These are phyloP conservation scores for Gossypium sturtianum DNA, from an alignment of 345 rosid species.

Conservation along the genomic window DNA sequence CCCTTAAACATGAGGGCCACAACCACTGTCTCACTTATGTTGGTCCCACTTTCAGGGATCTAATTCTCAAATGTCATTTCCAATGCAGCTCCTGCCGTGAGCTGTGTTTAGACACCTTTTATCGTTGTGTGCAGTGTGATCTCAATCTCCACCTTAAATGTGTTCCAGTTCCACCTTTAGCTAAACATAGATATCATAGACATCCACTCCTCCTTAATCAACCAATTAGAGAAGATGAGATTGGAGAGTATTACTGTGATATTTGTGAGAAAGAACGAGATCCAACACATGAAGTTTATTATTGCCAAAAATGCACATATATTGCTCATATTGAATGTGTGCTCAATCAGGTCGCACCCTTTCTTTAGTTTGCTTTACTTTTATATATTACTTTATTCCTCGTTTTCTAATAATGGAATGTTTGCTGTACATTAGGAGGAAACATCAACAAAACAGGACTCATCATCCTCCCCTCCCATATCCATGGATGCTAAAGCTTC, in stretches of 20 bases:
- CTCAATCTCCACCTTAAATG: conserved; percentile 4
- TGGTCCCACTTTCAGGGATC: neutral
- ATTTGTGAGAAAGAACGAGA: conserved; percentile 12
- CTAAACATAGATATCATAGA: neutral
- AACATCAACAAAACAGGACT: neutral
- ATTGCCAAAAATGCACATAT: conserved; percentile 16
- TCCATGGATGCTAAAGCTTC: neutral
- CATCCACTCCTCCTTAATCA: neutral
- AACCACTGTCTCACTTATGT: neutral
- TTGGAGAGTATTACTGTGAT: neutral
- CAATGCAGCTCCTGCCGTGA: too few species aligned
- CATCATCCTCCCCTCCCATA: neutral
- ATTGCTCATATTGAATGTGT: conserved; percentile 25
- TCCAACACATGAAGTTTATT: conserved; percentile 16
- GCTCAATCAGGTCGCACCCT: conserved; percentile 5
- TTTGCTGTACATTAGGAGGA: neutral
- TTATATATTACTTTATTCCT: too few species aligned
- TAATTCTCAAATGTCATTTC: neutral
- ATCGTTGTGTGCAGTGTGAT: conserved; percentile 2
- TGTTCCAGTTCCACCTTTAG: neutral
- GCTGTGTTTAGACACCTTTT: neutral
- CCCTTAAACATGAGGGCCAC: neutral
- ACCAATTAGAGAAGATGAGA: neutral
- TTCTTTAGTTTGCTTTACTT: neutral
- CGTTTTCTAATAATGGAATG: neutral